Percentiles rank a stretch among this genome's conserved stretches.
phyloP scores from a whole-genome alignment of 2,329 filamentous ascomycete genomes.

The Eutypella sp. region DNA sequence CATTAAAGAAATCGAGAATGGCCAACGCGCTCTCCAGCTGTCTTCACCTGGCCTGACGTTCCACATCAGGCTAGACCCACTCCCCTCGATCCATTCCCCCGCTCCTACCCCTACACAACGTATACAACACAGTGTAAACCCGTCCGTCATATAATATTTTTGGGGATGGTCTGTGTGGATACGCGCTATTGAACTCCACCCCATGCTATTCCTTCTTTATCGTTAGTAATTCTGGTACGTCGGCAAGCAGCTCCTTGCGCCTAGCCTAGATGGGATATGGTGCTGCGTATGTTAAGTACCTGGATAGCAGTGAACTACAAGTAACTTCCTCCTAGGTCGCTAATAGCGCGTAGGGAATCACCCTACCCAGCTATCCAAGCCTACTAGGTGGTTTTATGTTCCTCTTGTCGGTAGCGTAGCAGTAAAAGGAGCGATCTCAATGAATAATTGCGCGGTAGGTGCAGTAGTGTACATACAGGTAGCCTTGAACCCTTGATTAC shows the following conservation, averaged over 20 bases:
- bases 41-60: neutral
- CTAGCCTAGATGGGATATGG: neutral
- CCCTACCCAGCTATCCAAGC: no score
- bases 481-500: no score
- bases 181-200: conserved; percentile 12
- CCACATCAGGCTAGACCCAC: neutral
- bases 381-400: no score
- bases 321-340: no score
- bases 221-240: neutral
- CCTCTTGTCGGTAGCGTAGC: no score
- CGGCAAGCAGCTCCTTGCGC: no score
- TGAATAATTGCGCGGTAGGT: no score
- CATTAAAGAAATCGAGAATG: neutral
- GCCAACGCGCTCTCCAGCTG: neutral
- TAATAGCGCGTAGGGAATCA: no score
- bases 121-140: neutral
- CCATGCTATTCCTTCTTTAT: conserved; percentile 12
- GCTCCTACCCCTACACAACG: neutral
- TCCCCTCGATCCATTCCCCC: neutral
- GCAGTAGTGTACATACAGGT: no score
- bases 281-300: neutral
- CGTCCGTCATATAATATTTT: neutral
- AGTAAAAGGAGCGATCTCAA: no score
- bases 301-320: neutral
- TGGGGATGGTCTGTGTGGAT: neutral